Evolutionary conservation across 1,139 yeast species (phyloP), one percentile per base, ranked within the genome.

Genomic region (Magnusiomyces ingens): DNA sequence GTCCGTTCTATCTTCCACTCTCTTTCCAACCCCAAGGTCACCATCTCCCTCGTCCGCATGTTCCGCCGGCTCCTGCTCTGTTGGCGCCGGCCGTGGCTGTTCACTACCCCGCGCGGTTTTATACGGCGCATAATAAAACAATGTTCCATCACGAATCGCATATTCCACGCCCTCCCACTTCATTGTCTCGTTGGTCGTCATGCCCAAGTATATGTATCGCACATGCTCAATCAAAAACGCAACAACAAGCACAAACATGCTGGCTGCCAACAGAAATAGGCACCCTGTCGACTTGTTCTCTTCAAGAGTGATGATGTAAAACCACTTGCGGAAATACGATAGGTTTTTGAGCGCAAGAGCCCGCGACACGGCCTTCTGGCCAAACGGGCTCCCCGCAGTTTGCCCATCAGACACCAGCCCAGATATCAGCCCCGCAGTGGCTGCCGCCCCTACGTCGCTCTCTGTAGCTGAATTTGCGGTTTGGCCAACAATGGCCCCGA

Each of bases 111-210:
- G 32, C 32, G 32, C 32, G 8, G 32, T 5, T 26, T 26, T 26
- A 26, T 40, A 17, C 4, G 45, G 45, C 15, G 41, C 66, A 56
- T 66, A 71, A 37, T 61, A 61, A 57, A 64, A 78, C 1, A 84
- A 67, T 15, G 67, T 59, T 0, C 75, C 76, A n/a, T 72, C 72
- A 11, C 78, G 63, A 10, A 89, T 75, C 57, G 86, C 74, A 49
- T 81, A 78, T 54, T 84, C 82, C 12, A 93, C 75, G 19, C 78
- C 82, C 26, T 76, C 81, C 98, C 98, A 93, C 67, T 93, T 93
- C 50, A 77, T 81, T 11, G 82, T 74, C 69, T 93, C 99, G 64
- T 87, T 91, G 1, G 96, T 89, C n/a, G 98, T 90, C 60, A 85
- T 85, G 0, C 99, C 99, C 43, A 83, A 74, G 60, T 80, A 82